phyloP scores from a whole-genome alignment of 805 yeast species.

The Diddensiella santjacobensis region DNA sequence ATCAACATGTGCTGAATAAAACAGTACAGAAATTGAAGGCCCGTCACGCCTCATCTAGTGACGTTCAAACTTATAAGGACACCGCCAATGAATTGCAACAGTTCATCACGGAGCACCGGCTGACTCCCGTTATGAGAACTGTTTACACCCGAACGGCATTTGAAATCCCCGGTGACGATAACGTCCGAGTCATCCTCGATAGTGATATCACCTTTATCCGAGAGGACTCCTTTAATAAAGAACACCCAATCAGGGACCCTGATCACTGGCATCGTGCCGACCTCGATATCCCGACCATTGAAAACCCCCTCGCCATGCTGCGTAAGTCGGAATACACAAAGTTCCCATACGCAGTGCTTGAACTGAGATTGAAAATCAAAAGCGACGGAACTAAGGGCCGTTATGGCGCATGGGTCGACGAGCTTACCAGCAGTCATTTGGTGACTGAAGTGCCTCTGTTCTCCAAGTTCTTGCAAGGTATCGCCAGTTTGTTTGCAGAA shows the following conservation, averaged over 20 bases:
- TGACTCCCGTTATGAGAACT: slow-evolving; percentile 85
- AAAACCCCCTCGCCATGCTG: slow-evolving; percentile 64
- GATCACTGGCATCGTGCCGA: slow-evolving; percentile 88
- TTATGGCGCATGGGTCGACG: slow-evolving; percentile 66
- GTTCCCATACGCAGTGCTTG: slow-evolving; percentile 78
- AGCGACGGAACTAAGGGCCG: slow-evolving; percentile 21
- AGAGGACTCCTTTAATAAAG: slow-evolving; percentile 82
- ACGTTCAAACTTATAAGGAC: slow-evolving; percentile 48
- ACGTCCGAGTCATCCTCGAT: slow-evolving; percentile 85
- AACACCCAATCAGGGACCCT: slow-evolving; percentile 88
- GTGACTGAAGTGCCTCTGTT: slow-evolving; percentile 93
- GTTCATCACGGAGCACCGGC: slow-evolving; percentile 58
- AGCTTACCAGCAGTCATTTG: slow-evolving; percentile 73
- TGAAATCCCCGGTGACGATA: slow-evolving; percentile 96
- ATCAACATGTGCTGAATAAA: slow-evolving; percentile 44
- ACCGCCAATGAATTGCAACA: slow-evolving; percentile 58
- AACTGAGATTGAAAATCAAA: slow-evolving; percentile 61
- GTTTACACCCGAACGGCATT: slow-evolving; percentile 90
- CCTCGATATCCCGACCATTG: slow-evolving; percentile 67
- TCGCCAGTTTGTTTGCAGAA: slow-evolving; percentile 81
- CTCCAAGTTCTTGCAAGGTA: slow-evolving; percentile 90
- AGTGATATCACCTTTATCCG: slow-evolving; percentile 82
- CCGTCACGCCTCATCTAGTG: slow-evolving; percentile 51
- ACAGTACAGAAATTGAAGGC: slow-evolving; percentile 59
- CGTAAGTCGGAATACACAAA: slow-evolving; percentile 81